Percentiles rank a stretch among this genome's conserved stretches.
Conservation (phyloP, 768 basidiomycete species). For the Asterophora lycoperdoides region DNA sequence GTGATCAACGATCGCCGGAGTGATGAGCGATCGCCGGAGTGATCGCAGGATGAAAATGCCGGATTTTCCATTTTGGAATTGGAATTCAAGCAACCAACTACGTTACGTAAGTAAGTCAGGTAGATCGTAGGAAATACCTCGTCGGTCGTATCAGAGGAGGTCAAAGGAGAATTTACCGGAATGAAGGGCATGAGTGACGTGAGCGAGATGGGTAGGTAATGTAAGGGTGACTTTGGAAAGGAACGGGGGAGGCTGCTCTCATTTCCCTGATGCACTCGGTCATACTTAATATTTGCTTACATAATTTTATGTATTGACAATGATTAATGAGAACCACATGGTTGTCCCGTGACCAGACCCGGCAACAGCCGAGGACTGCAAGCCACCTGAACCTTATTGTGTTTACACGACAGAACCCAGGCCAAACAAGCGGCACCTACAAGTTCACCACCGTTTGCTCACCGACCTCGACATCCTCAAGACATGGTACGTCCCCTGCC, state of each 20-base stretch:
- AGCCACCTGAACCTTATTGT: constrained; percentile 61
- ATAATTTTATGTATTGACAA: too few species aligned
- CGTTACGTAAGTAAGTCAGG: not conserved
- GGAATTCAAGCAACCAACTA: too few species aligned
- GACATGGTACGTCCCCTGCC: constrained; percentile 51
- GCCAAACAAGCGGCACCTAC: constrained; percentile 30
- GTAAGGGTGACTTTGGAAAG: too few species aligned
- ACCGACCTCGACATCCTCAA: constrained; percentile 61
- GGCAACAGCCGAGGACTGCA: constrained; percentile 34
- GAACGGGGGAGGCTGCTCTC: not conserved
- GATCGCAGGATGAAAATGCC: too few species aligned
- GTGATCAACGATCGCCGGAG: too few species aligned
- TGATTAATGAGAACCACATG: not conserved
- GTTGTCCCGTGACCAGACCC: constrained; percentile 11
- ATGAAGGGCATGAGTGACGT: too few species aligned
- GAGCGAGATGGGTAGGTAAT: too few species aligned
- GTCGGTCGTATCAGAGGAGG: not conserved
- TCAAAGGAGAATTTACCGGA: too few species aligned
- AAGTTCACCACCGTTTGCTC: constrained; percentile 36
- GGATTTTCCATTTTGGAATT: too few species aligned
- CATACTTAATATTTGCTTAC: too few species aligned
- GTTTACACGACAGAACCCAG: constrained; percentile 36
- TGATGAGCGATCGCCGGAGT: too few species aligned
- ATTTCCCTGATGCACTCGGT: too few species aligned
- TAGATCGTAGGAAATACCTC: not conserved